A percentile compares a stretch with the other conserved stretches of the same genome.
Conservation (phyloP, 2,329 filamentous ascomycete species). For the Thelonectria rubi region DNA sequence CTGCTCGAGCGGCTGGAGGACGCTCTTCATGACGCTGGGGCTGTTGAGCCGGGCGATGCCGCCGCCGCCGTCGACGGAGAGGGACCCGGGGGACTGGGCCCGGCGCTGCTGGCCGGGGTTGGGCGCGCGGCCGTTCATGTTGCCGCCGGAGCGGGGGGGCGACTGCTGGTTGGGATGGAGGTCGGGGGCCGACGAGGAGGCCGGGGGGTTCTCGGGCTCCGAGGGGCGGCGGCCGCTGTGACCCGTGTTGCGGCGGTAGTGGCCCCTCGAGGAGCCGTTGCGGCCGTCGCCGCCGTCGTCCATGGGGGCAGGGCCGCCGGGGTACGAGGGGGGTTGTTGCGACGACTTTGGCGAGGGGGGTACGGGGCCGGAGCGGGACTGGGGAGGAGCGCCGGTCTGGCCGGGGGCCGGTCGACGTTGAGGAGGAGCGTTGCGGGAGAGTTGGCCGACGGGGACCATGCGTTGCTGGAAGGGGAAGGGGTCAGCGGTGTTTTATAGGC, state of each 20-base stretch:
- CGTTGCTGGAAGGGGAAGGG: slow-evolving; percentile 29
- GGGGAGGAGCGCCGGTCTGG: slow-evolving; percentile 8
- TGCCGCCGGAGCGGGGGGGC: slow-evolving; percentile 26
- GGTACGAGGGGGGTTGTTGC: slow-evolving; percentile 38
- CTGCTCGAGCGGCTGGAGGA: slow-evolving; percentile 55
- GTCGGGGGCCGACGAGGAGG: slow-evolving; percentile 15
- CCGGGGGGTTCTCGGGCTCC: slow-evolving; percentile 28
- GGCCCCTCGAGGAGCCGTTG: slow-evolving; percentile 28
- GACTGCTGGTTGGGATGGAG: slow-evolving; percentile 23
- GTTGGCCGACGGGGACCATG: slow-evolving; percentile 40
- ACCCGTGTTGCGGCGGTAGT: slow-evolving; percentile 37
- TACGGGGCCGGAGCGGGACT: slow-evolving; percentile 21
- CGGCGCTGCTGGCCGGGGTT: slow-evolving; percentile 30
- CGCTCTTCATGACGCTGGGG: slow-evolving; percentile 53
- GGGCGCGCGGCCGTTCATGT: slow-evolving; percentile 9
- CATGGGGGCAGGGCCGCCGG: slow-evolving; percentile 24
- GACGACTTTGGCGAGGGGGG: slow-evolving; percentile 21
- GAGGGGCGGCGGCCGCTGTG: slow-evolving; percentile 32
- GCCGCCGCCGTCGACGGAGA: slow-evolving; percentile 31
- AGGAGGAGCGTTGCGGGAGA: slow-evolving; percentile 30
- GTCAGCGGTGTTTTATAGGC: slow-evolving; percentile 23
- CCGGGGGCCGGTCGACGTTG: slow-evolving; percentile 32
- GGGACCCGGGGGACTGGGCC: slow-evolving; percentile 29
- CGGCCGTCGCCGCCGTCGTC: slow-evolving; percentile 27
- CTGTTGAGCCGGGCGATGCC: slow-evolving; percentile 55